Evolutionary conservation across 1,284 basidiomycete species (phyloP).

Genomic region (Trichosporon sp.): DNA sequence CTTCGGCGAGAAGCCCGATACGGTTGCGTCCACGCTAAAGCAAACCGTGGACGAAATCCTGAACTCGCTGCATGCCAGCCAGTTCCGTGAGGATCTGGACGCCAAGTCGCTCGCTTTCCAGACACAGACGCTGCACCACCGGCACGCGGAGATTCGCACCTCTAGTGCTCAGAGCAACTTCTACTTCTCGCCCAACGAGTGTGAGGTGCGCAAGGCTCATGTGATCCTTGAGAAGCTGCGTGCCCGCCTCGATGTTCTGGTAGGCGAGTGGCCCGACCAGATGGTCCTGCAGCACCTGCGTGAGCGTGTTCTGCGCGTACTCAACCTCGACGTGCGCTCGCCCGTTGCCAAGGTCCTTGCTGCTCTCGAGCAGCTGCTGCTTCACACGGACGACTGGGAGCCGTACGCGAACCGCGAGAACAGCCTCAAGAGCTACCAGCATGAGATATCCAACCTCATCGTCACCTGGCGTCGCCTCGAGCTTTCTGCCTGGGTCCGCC

Average conservation of each 20-base stretch:
- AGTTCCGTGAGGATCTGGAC: constrained; percentile 35
- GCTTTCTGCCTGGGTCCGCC: constrained; percentile 75
- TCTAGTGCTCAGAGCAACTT: constrained; percentile 60
- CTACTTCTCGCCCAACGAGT: constrained; percentile 69
- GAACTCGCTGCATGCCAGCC: constrained; percentile 20
- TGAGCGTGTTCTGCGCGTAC: constrained; percentile 67
- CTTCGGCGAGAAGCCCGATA: constrained; percentile 17
- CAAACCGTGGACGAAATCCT: constrained; percentile 26
- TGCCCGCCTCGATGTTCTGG: constrained; percentile 58
- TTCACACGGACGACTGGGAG: constrained; percentile 95
- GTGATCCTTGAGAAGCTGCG: constrained; percentile 57
- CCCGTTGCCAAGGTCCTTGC: constrained; percentile 81
- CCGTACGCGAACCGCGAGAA: constrained; percentile 85
- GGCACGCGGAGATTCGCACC: constrained; percentile 47
- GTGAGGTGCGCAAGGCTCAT: constrained; percentile 63
- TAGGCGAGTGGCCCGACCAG: constrained; percentile 91
- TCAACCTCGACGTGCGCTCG: constrained; percentile 62
- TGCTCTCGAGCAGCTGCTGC: constrained; percentile 76
- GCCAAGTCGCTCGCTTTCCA: constrained; percentile 35
- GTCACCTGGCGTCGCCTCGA: constrained; percentile 89
- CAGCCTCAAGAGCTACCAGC: constrained; percentile 65
- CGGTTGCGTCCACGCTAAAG: constrained; percentile 18
- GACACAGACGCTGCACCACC: constrained; percentile 27
- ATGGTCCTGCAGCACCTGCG: constrained; percentile 86
- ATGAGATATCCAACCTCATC: constrained; percentile 66